Evolutionary conservation across 1,284 basidiomycete species (phyloP).

Genomic region (Pascua guehoae): DNA sequence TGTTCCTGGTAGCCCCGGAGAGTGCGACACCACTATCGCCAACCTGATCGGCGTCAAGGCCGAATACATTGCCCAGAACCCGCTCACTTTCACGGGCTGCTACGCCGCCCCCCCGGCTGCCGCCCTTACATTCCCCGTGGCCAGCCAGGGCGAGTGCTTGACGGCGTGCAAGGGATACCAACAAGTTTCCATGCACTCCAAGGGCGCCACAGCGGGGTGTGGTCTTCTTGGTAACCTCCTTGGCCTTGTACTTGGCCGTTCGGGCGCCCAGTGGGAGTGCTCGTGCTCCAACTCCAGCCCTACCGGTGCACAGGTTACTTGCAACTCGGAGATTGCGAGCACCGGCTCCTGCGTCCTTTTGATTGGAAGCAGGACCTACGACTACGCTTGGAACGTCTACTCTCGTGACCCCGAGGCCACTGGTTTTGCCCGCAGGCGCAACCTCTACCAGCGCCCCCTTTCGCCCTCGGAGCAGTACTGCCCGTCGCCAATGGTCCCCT

Average conservation of each 20-base stretch:
- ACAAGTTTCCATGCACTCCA: not conserved
- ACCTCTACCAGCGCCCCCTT: not conserved
- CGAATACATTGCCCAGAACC: not conserved
- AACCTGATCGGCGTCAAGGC: conserved; percentile 3
- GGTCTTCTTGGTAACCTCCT: not conserved
- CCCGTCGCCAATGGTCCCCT: not conserved
- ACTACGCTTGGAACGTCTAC: conserved; percentile 3
- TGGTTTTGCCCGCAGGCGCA: not conserved
- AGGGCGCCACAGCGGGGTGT: not conserved
- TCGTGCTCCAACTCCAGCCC: conserved; percentile 1
- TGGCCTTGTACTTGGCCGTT: not conserved
- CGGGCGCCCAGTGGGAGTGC: not conserved
- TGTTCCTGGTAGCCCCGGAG: not conserved
- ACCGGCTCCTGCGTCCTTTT: not conserved
- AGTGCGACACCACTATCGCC: not conserved
- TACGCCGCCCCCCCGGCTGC: not conserved
- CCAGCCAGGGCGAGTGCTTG: not conserved
- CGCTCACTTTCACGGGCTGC: not conserved
- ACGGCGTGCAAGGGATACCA: not conserved
- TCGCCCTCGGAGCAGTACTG: conserved; percentile 1
- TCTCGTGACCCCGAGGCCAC: not conserved
- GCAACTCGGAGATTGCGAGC: not conserved
- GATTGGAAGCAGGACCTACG: not conserved
- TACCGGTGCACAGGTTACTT: not conserved
- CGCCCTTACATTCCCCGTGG: not conserved